Evolutionary conservation across 139 green algal species (phyloP).

Genomic region (Chlorella vulgaris): DNA sequence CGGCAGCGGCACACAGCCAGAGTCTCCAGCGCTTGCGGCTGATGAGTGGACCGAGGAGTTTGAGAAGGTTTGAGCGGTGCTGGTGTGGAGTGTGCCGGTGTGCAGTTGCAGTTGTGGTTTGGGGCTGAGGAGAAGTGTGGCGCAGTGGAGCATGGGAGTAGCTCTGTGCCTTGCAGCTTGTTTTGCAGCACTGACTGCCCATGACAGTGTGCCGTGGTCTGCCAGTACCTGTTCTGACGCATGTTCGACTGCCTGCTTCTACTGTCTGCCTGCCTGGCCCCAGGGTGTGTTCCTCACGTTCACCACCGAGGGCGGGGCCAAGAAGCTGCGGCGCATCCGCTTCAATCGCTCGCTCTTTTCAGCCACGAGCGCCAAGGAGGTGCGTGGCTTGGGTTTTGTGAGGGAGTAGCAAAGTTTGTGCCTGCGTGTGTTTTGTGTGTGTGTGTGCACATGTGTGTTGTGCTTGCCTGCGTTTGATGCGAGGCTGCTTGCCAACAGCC

Average conservation of each 20-base stretch:
- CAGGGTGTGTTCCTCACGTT: constrained; percentile 54
- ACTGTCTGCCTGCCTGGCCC: no score
- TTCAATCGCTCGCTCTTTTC: constrained; percentile 49
- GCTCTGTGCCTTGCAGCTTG: no score
- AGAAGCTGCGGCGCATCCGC: constrained; percentile 48
- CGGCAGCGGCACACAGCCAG: constrained; percentile 5
- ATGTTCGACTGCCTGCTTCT: no score
- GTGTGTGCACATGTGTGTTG: neutral
- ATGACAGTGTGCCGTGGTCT: no score
- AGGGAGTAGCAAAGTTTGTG: neutral
- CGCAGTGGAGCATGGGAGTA: no score
- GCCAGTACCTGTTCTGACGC: no score
- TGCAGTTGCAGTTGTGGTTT: no score
- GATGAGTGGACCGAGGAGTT: constrained; percentile 47
- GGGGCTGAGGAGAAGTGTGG: no score
- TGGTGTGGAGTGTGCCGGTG: neutral
- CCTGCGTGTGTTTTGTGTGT: neutral
- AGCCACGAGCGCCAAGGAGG: constrained; percentile 35
- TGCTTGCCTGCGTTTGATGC: no score
- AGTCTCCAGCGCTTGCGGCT: neutral
- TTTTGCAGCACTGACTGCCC: no score
- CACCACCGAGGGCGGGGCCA: neutral
- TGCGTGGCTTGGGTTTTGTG: neutral
- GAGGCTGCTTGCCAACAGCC: no score
- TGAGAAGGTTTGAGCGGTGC: constrained; percentile 22